Evolutionary conservation across 208 protist genomes (phyloP), one percentile per base, ranked within the genome.

Genomic region (Trypanosoma conorhini): DNA sequence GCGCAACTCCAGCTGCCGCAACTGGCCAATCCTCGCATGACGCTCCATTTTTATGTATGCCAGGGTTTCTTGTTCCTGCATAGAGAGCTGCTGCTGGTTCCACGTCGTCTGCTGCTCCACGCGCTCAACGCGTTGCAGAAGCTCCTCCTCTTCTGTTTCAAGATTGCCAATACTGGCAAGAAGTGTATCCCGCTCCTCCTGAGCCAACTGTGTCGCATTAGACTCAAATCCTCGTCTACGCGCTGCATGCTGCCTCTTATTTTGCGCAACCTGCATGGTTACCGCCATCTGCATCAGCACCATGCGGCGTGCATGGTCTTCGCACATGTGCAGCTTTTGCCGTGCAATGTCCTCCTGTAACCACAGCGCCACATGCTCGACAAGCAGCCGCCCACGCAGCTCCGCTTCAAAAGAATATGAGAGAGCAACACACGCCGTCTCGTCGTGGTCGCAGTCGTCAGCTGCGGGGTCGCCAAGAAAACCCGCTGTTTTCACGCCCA

Each of bases 51-150:
- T 61, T 0, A 70, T 61, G 19, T 22, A 15, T 30, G 55, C 38
- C 4, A 62, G 65, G n/a, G 55, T 31, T 28, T 70, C 65, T 28
- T 68, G 51, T n/a, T 58, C 52, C 38, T 60, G 51, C 31, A 68
- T 15, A 9, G 33, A 30, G 19, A 68, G 35, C 1, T 50, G 28
- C n/a, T 52, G 19, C 28, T 68, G 48, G 35, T n/a, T 28, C 55
- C 65, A 70, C 30, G 48, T 70, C 24, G 62, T 55, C 10, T 28
- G 35, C 56, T 30, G n/a, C 35, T 68, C 63, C n/a, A 50, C 1
- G 13, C n/a, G 3, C 1, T 50, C 33, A 10, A 68, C 63, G 8
- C 48, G 31, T 3, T 40, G 40, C 21, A 60, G 65, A 3, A 70
- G 54, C 26, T 42, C 35, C 52, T 50, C 48, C 35, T 68, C 63